phyloP scores from a whole-genome alignment of 176 grass and related monocot species.

The Eleusine indica region DNA sequence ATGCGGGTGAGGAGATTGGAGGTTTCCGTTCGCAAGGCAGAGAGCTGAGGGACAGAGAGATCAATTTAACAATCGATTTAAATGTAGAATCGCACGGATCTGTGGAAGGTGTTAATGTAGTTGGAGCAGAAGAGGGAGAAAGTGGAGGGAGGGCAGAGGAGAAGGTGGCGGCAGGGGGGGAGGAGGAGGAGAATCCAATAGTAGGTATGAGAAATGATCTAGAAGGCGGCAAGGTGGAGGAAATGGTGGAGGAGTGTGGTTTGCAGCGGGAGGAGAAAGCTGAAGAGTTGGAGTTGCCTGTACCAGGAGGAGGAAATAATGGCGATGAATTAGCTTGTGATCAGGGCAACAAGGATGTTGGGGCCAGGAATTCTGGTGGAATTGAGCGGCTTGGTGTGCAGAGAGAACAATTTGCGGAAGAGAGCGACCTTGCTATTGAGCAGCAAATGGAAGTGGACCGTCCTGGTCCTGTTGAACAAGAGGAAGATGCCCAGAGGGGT shows the following conservation, averaged over 20 bases:
- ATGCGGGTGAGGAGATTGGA: slow-evolving; percentile 26
- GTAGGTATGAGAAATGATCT: slow-evolving; percentile 6
- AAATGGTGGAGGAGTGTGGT: slow-evolving; percentile 15
- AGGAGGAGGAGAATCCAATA: slow-evolving; percentile 15
- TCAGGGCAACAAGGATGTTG: slow-evolving; percentile 20
- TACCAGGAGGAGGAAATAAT: slow-evolving; percentile 36
- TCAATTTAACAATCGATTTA: slow-evolving; percentile 58
- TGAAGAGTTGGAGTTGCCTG: slow-evolving; percentile 26
- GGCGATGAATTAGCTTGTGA: slow-evolving; percentile 31
- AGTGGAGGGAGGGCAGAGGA: background rate
- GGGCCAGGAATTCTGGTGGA: slow-evolving; percentile 13
- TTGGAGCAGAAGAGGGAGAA: slow-evolving; percentile 32
- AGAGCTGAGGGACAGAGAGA: slow-evolving; percentile 50
- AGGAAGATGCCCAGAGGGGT: slow-evolving; percentile 30
- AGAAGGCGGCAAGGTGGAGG: slow-evolving; percentile 12
- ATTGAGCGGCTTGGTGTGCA: slow-evolving; percentile 24
- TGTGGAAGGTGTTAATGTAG: slow-evolving; percentile 30
- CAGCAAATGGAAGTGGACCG: slow-evolving; percentile 40
- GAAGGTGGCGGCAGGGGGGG: background rate
- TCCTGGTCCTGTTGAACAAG: slow-evolving; percentile 40
- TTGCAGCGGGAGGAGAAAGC: slow-evolving; percentile 33
- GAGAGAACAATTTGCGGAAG: slow-evolving; percentile 28
- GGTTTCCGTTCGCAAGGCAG: slow-evolving; percentile 30
- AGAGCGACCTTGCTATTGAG: slow-evolving; percentile 28
- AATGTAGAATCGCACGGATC: slow-evolving; percentile 29